Evolutionary conservation across 441 rosid species (phyloP), one percentile per base, ranked within the genome.

Genomic region (Jatropha multifida): DNA sequence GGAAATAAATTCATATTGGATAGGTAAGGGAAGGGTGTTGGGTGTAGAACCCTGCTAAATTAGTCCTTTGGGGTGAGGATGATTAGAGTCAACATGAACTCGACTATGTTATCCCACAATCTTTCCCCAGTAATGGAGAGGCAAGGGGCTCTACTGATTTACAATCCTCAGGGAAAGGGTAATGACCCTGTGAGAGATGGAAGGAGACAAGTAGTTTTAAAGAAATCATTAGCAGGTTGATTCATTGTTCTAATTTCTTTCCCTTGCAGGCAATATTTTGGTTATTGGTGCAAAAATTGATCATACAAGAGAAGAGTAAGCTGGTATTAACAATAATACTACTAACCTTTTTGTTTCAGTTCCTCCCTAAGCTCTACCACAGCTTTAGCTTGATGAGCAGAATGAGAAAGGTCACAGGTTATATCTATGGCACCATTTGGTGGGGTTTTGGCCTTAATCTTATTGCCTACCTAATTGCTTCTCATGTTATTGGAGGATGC

Each of bases 401-500:
- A 72, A 89, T 93, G 93, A 83, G 81, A 40, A 87, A 88, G 71
- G 94, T 86, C 75, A 90, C 93, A n/a, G 97, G 97, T 18, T 93
- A 86, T 79, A 88, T 93, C 52, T 93, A 90, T 67, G 97, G 96
- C 52, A 82, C 94, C 73, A 79, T 91, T 72, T 90, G 96, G 96
- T 93, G 94, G 91, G 93, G 93, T 32, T 88, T 93, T 76, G 89
- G 87, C 74, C 84, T 90, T 54, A 93, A 90, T 68, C 87, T 93
- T 72, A 80, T 93, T 13, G 93, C 93, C 20, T 93, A 89, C 79
- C 83, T 90, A 65, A 86, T 93, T 71, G 89, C 90, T 70, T 89
- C 96, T 64, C 97, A 92, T 59, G 97, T 92, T 13, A 81, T 87
- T 11, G 97, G 97, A 70, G 97, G 92, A 68, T 89, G 93, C 72